phyloP scores from a whole-genome alignment of 1,284 basidiomycete species.

The Inonotus hispidus region DNA sequence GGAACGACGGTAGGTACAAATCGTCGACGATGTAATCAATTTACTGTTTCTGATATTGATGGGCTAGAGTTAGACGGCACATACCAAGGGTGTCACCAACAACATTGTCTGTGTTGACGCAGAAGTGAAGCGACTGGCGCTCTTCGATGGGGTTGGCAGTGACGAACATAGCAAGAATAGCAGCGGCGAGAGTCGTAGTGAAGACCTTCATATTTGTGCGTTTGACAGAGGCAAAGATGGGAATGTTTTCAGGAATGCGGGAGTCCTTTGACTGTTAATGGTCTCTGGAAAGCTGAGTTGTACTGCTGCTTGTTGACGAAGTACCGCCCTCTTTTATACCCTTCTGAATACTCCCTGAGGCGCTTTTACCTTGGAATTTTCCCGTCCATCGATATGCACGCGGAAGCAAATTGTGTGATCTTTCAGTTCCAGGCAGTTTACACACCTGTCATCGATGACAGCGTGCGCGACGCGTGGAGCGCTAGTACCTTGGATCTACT shows the following conservation, averaged over 20 bases:
- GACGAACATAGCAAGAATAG: background rate
- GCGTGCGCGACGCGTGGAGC: background rate
- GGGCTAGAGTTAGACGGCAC: no score
- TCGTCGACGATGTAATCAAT: no score
- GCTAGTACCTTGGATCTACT: background rate
- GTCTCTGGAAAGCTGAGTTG: background rate
- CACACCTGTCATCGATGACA: background rate
- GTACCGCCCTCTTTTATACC: background rate
- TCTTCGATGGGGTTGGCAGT: constrained; percentile 5
- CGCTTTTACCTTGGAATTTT: background rate
- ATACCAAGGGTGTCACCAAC: no score
- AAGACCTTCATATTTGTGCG: background rate
- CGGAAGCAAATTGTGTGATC: background rate
- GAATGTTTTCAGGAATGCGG: background rate
- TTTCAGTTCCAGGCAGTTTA: background rate
- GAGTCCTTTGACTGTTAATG: background rate
- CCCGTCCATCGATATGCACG: background rate
- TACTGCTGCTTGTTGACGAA: background rate
- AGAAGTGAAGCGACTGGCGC: background rate
- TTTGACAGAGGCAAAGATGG: background rate
- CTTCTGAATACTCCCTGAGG: background rate
- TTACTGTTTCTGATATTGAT: no score
- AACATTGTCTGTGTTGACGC: background rate
- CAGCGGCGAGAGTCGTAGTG: background rate
- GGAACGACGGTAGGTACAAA: no score